Base-by-base conservation (phyloP, 2,329 filamentous ascomycete species). In the Fusarium heterosporum region DNA sequence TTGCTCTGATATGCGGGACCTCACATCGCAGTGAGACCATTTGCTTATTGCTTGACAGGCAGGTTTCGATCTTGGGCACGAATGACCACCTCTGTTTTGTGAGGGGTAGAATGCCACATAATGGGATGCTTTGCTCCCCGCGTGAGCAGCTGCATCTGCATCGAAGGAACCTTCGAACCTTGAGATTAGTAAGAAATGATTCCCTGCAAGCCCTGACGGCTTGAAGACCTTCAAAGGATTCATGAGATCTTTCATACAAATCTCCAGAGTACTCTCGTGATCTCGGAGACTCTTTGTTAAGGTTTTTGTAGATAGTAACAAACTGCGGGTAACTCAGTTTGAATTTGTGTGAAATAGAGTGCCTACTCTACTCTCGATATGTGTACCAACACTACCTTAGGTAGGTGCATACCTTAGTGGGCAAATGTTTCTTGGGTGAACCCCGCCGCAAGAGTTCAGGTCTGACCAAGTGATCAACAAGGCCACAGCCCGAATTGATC, bases 1-100 rank as follows among this genome's bases (percentile, higher is more conserved):
- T 19, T 59, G 55, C 55, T 64, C 42, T 22, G 41, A 55, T 61
- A 57, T 62, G 17, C 59, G 63, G 70, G 58, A 66, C 57, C 54
- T 65, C 58, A 61, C 56, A 65, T 58, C 46, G 41, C 51, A 49
- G 17, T 40, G 53, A 41, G 25, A 19, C 32, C 26, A 29, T 22
- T 38, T 26, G 40, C 49, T 29, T 22, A 40, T 38, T 30, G 40
- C 49, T 29, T 22, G 39, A 46, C 49, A 45, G 34, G n/a, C 22
- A 42, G 43, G 29, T 40, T 49, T 22, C 22, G 22, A 22, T 22
- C 22, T 39, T 29, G 45, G 61, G 45, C 28, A 43, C 45, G 51
- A 58, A 58, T 46, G 43, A 29, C 28, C 28, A 62, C 39, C 47
- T 57, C 26, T 29, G 32, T 17, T 42, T 47, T 49, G 34, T 34